Evolutionary conservation across 2,329 filamentous ascomycete species (phyloP).

Genomic region (Fusarium duplospermum): DNA sequence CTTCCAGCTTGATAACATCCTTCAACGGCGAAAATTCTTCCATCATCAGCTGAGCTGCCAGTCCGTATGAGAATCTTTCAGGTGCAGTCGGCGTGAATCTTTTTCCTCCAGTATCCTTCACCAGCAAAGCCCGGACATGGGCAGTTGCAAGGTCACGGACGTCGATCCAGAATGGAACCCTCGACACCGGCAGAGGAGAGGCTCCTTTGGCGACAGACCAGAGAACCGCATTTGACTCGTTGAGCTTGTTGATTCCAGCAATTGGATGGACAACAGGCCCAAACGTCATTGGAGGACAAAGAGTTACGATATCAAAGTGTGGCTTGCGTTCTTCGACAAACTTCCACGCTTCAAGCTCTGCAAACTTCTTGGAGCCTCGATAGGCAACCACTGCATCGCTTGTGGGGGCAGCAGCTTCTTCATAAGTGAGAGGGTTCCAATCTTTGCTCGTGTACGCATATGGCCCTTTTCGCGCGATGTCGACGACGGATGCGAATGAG

Average conservation of each 20-base stretch:
- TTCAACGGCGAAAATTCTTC: conserved; percentile 54
- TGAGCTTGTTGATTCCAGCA: conserved; percentile 48
- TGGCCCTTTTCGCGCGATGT: conserved; percentile 59
- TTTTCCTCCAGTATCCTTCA: conserved; percentile 50
- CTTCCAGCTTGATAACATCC: conserved; percentile 37
- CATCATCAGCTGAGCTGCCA: conserved; percentile 56
- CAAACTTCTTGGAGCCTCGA: conserved; percentile 50
- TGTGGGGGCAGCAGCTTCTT: conserved; percentile 56
- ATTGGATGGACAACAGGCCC: conserved; percentile 57
- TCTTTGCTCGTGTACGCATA: conserved; percentile 65
- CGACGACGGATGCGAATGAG: conserved; percentile 74
- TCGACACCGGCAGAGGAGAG: conserved; percentile 48
- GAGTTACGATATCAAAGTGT: conserved; percentile 56
- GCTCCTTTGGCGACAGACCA: conserved; percentile 54
- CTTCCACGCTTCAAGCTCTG: conserved; percentile 50
- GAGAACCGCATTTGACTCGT: conserved; percentile 56
- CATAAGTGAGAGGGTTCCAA: conserved; percentile 67
- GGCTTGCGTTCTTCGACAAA: conserved; percentile 50
- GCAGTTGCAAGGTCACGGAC: conserved; percentile 58
- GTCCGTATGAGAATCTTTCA: conserved; percentile 59
- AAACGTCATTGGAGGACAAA: conserved; percentile 59
- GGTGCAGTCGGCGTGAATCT: conserved; percentile 55
- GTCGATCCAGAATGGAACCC: conserved; percentile 59
- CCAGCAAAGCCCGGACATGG: conserved; percentile 56
- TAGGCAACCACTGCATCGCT: conserved; percentile 55